phyloP scores from a whole-genome alignment of 2,329 filamentous ascomycete species.

The Clarireedia sp. region DNA sequence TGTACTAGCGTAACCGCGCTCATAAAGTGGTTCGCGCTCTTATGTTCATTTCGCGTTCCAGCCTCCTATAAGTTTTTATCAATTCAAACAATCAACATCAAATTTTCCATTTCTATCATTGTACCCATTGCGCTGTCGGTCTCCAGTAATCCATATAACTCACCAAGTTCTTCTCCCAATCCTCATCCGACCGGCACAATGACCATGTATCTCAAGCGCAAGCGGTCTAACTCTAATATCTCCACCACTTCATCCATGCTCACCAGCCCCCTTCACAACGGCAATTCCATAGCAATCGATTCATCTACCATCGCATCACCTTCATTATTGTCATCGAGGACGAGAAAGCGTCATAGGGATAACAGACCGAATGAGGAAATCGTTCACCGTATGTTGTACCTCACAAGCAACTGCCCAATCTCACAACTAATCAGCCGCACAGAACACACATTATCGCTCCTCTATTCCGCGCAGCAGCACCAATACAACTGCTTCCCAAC shows the following conservation, averaged over 20 bases:
- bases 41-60: neutral
- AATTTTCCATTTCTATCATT: neutral
- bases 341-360: conserved; percentile 53
- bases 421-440: conserved; percentile 9
- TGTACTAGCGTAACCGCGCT: neutral
- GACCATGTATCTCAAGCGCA: conserved; percentile 52
- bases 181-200: neutral
- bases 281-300: conserved; percentile 31
- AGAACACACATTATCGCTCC: conserved; percentile 46
- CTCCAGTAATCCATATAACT: neutral
- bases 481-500: conserved; percentile 13
- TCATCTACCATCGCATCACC: conserved; percentile 28
- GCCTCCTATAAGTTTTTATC: neutral
- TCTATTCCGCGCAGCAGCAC: conserved; percentile 48
- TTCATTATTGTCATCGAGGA: conserved; percentile 47
- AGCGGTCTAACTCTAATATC: conserved; percentile 53
- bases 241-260: conserved; percentile 39
- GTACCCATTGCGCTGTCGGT: neutral
- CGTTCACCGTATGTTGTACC: conserved; percentile 23
- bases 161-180: neutral
- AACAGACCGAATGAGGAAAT: conserved; percentile 48
- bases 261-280: conserved; percentile 30
- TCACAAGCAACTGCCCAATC: neutral
- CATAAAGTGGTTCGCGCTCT: neutral
- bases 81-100: neutral